Evolutionary conservation across 305 asterid species (phyloP).

Genomic region (Caryopteris hybrid): DNA sequence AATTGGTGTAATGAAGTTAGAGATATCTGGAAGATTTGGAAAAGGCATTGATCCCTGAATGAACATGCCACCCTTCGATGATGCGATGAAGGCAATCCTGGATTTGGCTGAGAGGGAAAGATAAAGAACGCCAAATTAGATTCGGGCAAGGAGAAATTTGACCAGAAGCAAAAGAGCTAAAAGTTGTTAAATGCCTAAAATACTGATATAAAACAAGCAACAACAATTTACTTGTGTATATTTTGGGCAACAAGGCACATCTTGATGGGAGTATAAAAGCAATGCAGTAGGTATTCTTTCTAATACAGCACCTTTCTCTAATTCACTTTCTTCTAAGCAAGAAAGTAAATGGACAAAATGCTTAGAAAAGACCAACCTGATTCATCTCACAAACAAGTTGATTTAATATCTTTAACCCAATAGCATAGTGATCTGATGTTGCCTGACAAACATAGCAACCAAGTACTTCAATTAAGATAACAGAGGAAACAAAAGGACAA

Average conservation of each 20-base stretch:
- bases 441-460: slow-evolving; percentile 55
- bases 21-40: slow-evolving; percentile 94
- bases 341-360: neutral
- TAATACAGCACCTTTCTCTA: neutral
- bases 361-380: slow-evolving; percentile 58
- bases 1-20: slow-evolving; percentile 81
- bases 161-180: neutral
- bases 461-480: slow-evolving; percentile 12
- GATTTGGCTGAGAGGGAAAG: slow-evolving; percentile 62
- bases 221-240: neutral
- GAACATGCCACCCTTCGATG: slow-evolving; percentile 96
- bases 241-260: slow-evolving; percentile 9
- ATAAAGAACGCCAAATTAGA: slow-evolving; percentile 24
- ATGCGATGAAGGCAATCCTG: slow-evolving; percentile 90
- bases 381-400: slow-evolving; percentile 97
- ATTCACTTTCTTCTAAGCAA: slow-evolving; percentile 8
- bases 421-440: slow-evolving; percentile 76
- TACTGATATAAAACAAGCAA: slow-evolving; percentile 3
- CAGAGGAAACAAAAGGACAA: neutral
- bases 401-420: slow-evolving; percentile 93
- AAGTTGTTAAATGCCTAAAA: neutral
- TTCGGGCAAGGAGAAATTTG: slow-evolving; percentile 14
- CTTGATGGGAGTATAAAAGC: neutral
- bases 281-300: neutral
- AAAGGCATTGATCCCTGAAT: slow-evolving; percentile 86